Percentiles rank a stretch among this genome's conserved stretches.
These are phyloP conservation scores for Debaryomyces coudertii DNA, from an alignment of 1,139 yeast species.

Conservation along the genomic window DNA sequence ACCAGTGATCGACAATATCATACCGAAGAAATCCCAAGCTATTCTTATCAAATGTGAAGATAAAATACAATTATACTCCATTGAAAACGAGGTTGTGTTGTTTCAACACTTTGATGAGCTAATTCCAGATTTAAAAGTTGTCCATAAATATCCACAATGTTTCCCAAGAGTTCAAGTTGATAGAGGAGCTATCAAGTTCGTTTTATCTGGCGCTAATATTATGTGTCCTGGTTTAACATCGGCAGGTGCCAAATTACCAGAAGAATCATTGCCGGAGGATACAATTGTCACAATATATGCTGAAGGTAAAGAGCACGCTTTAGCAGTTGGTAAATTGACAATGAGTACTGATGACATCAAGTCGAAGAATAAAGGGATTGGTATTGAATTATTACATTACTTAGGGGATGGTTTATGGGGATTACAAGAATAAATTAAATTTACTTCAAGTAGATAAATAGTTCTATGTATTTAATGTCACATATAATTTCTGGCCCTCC, in stretches of 20 bases:
- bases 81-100: constrained; percentile 73
- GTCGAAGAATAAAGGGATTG: constrained; percentile 82
- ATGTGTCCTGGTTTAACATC: constrained; percentile 98
- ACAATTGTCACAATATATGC: constrained; percentile 82
- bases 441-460: background rate
- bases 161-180: constrained; percentile 92
- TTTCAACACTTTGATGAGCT: constrained; percentile 86
- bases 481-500: constrained; percentile 28
- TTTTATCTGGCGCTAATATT: constrained; percentile 90
- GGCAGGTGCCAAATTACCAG: constrained; percentile 85
- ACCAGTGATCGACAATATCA: constrained; percentile 72
- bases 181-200: constrained; percentile 95
- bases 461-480: constrained; percentile 14
- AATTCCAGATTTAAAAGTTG: constrained; percentile 74
- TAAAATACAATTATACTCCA: constrained; percentile 74
- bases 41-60: constrained; percentile 87
- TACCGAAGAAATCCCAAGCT: constrained; percentile 91
- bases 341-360: constrained; percentile 94
- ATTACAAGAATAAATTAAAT: constrained; percentile 35
- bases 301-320: constrained; percentile 88
- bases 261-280: constrained; percentile 62
- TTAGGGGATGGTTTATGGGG: constrained; percentile 91
- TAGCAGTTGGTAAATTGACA: constrained; percentile 83
- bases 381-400: constrained; percentile 82
- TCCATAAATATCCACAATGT: constrained; percentile 79